Percentiles rank a stretch among this genome's conserved stretches.
Conservation (phyloP, 257 asterid species). For the Knoxia roxburghii region DNA sequence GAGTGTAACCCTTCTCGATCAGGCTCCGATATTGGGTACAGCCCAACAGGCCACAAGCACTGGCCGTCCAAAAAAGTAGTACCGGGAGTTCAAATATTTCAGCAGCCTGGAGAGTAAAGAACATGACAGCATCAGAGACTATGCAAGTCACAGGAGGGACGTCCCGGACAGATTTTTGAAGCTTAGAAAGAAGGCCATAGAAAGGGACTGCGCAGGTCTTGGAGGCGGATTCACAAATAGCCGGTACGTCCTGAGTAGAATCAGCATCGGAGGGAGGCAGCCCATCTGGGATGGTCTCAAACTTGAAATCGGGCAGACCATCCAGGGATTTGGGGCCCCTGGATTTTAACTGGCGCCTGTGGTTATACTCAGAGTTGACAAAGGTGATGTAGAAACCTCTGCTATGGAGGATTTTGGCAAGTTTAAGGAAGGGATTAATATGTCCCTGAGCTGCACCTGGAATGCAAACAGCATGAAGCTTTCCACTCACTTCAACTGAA, state of each 20-base stretch:
- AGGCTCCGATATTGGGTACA: slow-evolving; percentile 31
- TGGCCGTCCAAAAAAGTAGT: slow-evolving; percentile 40
- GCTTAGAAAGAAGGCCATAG: slow-evolving; percentile 30
- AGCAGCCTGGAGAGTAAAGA: slow-evolving; percentile 45
- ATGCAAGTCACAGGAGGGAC: slow-evolving; percentile 50
- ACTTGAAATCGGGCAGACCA: slow-evolving; percentile 16
- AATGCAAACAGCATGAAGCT: slow-evolving; percentile 23
- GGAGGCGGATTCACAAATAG: slow-evolving; percentile 34
- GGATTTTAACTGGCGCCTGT: slow-evolving; percentile 21
- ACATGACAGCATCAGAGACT: slow-evolving; percentile 48
- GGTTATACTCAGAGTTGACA: slow-evolving; percentile 28
- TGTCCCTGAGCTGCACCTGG: slow-evolving; percentile 29
- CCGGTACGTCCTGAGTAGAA: slow-evolving; percentile 26
- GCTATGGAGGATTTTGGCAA: slow-evolving; percentile 21
- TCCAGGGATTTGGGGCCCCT: slow-evolving; percentile 17
- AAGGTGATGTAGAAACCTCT: slow-evolving; percentile 28
- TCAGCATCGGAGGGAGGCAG: slow-evolving; percentile 26
- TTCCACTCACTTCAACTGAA: background rate
- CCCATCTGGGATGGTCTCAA: slow-evolving; percentile 27
- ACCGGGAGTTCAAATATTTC: slow-evolving; percentile 41
- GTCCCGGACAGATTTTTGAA: slow-evolving; percentile 12
- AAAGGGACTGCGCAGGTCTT: slow-evolving; percentile 43
- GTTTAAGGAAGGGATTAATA: slow-evolving; percentile 22
- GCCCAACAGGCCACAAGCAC: slow-evolving; percentile 45
- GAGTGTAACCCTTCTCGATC: slow-evolving; percentile 35